Evolutionary conservation across 306 rosid genomes (phyloP).

Genomic region (Lathyrus tuberosus): DNA sequence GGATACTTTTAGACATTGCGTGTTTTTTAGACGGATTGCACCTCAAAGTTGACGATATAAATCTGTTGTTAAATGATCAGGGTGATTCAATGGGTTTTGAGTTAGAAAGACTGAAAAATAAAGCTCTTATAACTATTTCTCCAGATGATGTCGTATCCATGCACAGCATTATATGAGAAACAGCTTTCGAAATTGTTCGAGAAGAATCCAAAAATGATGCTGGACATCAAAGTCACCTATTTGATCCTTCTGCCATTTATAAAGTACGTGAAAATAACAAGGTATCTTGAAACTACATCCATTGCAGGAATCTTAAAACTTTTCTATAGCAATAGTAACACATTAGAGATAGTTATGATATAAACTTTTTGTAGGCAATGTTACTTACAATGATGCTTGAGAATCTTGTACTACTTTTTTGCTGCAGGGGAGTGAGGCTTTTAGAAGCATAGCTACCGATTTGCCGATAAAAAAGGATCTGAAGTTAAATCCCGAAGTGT

Average conservation of each 20-base stretch:
- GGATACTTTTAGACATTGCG: slow-evolving; percentile 36
- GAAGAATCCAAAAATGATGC: slow-evolving; percentile 16
- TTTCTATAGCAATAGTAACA: too few relatives aligned
- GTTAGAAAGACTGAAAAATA: slow-evolving; percentile 24
- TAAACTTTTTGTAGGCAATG: background rate
- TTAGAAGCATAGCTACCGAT: slow-evolving; percentile 34
- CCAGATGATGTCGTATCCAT: background rate
- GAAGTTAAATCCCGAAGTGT: slow-evolving; percentile 19
- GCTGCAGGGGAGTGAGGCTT: slow-evolving; percentile 37
- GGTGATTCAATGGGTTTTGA: background rate
- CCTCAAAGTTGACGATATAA: background rate
- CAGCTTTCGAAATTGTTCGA: slow-evolving; percentile 35
- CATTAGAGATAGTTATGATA: background rate
- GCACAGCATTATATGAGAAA: slow-evolving; percentile 36
- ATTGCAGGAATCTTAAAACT: too few relatives aligned
- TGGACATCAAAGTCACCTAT: background rate
- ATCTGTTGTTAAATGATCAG: background rate
- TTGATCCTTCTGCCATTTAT: slow-evolving; percentile 10
- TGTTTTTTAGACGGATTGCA: slow-evolving; percentile 28
- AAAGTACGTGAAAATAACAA: background rate
- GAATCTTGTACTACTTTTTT: background rate
- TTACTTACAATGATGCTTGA: background rate
- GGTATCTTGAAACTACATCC: background rate
- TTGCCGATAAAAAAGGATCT: background rate
- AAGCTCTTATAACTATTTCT: slow-evolving; percentile 30